Percentiles rank a stretch among this genome's conserved stretches.
phyloP scores from a whole-genome alignment of 768 basidiomycete species.

The Auricularia cornea region DNA sequence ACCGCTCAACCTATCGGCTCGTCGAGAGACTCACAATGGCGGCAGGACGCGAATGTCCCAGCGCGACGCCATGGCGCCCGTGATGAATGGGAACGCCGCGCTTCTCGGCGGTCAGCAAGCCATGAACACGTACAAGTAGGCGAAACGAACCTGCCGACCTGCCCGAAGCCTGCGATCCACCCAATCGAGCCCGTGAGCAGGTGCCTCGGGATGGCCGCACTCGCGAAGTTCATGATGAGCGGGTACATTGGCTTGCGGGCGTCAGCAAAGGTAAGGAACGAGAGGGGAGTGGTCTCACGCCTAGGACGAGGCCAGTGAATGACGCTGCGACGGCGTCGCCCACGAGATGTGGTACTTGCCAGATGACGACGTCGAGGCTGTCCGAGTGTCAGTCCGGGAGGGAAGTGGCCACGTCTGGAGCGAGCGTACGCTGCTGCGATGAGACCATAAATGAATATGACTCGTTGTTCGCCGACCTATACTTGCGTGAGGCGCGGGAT shows the following conservation, averaged over 20 bases:
- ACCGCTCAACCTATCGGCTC: too few species aligned
- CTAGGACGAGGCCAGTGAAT: slow-evolving; percentile 45
- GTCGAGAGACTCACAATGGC: slow-evolving; percentile 59
- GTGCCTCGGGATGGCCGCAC: slow-evolving; percentile 60
- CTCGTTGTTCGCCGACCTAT: slow-evolving; percentile 22
- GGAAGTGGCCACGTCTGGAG: neutral
- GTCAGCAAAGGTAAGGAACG: slow-evolving; percentile 24
- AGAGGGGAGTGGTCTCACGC: slow-evolving; percentile 37
- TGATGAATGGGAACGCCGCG: slow-evolving; percentile 60
- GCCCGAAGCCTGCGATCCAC: slow-evolving; percentile 25
- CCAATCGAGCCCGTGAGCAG: slow-evolving; percentile 49
- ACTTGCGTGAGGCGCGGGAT: neutral
- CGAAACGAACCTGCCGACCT: neutral
- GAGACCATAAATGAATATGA: slow-evolving; percentile 29
- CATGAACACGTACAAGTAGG: neutral
- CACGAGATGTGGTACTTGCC: slow-evolving; percentile 47
- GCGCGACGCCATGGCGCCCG: slow-evolving; percentile 48
- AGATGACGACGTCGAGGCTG: slow-evolving; percentile 48
- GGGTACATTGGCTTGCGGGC: slow-evolving; percentile 34
- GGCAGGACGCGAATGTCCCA: slow-evolving; percentile 54
- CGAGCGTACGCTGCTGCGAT: slow-evolving; percentile 15
- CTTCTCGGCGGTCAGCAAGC: slow-evolving; percentile 55
- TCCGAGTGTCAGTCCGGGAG: too few species aligned
- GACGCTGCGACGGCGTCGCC: slow-evolving; percentile 46
- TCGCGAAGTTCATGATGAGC: slow-evolving; percentile 59